Conservation (phyloP, 768 basidiomycete genomes). For the Lactarius evosmus region DNA sequence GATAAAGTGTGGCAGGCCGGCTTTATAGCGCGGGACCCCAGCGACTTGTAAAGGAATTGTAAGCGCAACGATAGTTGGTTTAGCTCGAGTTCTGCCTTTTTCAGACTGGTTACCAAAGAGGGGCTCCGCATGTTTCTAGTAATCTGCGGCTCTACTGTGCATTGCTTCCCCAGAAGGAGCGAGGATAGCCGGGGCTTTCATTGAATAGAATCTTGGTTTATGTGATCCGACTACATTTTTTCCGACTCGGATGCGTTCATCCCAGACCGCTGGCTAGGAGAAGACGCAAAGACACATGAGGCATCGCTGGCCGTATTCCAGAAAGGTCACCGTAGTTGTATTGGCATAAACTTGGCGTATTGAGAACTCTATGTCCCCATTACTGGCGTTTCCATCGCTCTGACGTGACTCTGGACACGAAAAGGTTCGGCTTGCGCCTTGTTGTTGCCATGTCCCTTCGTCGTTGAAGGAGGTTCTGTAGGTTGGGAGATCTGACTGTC, state of each 20-base stretch:
- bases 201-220: no score
- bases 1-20: no score
- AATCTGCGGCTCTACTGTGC: conserved; percentile 12
- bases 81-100: not conserved
- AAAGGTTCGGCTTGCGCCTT: not conserved
- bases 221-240: no score
- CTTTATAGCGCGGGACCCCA: no score
- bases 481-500: not conserved
- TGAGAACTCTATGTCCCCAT: not conserved
- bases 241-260: not conserved
- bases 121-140: not conserved
- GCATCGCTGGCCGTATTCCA: not conserved
- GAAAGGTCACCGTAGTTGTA: not conserved
- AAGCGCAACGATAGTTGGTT: not conserved
- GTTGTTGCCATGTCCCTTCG: no score
- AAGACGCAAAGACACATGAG: not conserved
- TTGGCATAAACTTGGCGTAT: not conserved
- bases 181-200: conserved; percentile 13
- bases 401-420: conserved; percentile 1
- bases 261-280: not conserved
- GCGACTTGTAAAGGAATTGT: not conserved
- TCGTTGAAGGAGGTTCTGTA: not conserved
- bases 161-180: conserved; percentile 22
- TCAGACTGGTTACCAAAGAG: not conserved
- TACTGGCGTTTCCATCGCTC: not conserved